Conservation (phyloP, 2,329 filamentous ascomycete species). For the Zarea fungicola region DNA sequence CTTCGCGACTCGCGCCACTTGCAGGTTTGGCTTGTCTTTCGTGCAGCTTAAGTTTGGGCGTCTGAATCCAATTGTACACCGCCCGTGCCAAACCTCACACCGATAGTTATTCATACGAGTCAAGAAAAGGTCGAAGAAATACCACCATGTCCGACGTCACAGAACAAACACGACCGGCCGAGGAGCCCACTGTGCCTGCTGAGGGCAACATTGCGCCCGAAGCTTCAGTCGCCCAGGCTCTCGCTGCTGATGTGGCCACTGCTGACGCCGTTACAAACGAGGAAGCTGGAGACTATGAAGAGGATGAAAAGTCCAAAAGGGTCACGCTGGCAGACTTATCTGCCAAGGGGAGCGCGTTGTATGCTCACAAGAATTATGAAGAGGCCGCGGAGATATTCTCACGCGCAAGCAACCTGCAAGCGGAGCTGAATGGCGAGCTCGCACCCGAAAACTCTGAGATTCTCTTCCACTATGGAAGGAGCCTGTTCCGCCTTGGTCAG, state of each 20-base stretch:
- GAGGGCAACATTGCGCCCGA: background rate
- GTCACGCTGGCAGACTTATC: slow-evolving; percentile 72
- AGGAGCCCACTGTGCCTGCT: slow-evolving; percentile 15
- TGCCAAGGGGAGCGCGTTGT: slow-evolving; percentile 76
- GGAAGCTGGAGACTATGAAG: slow-evolving; percentile 32
- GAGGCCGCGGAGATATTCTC: slow-evolving; percentile 85
- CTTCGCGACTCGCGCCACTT: slow-evolving; percentile 3
- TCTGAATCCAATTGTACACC: background rate
- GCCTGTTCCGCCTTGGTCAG: slow-evolving; percentile 89
- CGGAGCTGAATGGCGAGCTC: slow-evolving; percentile 88
- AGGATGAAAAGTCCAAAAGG: slow-evolving; percentile 46
- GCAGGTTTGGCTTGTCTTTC: slow-evolving; percentile 2
- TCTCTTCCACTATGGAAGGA: slow-evolving; percentile 89
- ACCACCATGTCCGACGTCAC: slow-evolving; percentile 19
- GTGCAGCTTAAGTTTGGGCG: background rate
- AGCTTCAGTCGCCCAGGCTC: background rate
- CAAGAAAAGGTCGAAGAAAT: background rate
- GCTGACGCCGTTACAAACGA: slow-evolving; percentile 23
- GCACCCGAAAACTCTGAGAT: slow-evolving; percentile 86
- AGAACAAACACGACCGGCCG: slow-evolving; percentile 18
- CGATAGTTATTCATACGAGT: background rate
- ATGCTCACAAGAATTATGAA: slow-evolving; percentile 82
- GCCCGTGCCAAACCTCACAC: background rate
- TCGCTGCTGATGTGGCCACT: background rate
- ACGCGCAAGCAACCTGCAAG: slow-evolving; percentile 82